Evolutionary conservation across 139 green algal species (phyloP), one percentile per base, ranked within the genome.

Genomic region (Volvox reticuliferus): DNA sequence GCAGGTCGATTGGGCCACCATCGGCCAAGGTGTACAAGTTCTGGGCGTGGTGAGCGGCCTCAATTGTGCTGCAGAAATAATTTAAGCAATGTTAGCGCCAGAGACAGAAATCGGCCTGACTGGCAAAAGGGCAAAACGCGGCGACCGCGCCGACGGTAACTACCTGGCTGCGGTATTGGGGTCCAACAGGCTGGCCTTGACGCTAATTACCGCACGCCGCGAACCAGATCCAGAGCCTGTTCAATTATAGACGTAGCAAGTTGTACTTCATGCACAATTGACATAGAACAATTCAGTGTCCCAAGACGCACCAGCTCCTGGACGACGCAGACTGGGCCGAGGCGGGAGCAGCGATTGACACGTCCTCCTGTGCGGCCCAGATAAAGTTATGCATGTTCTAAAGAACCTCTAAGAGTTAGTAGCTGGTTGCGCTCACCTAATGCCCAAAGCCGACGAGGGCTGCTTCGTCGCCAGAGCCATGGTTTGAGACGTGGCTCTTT

Each of bases 1-100:
- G 93, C n/a, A 92, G 89, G 67, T 93, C 94, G 63, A 99, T 96
- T 28, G 94, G 94, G 30, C 97, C 97, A 6, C 93, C 91, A 22
- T 95, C 90, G 33, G 93, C 91, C 21, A 95, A 14, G 2, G 88
- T 82, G 76, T 93, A 91, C 16, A 95, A 73, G 30, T 69, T 30
- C 36, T 90, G 68, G 21, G 79, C 87, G 68, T 92, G 89, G 75
- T 92, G 89, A 1, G 62, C 82, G 0, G 83, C 75, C 36, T 90
- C 83, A 50, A 90, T 67, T 21, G 83, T 67, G 82, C 62, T 90
- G 75, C 80, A 21, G 2, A 44, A 65, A 88, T 18, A 35, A 76
- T 62, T 35, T 24, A n/a, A 73, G 65, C 12, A 73, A 24, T 73
- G 16, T 73, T 73, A 73, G 65, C 6, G 65, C 65, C 24, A 24